phyloP scores from a whole-genome alignment of 1,284 basidiomycete species.

The Ceratobasidium sp. region DNA sequence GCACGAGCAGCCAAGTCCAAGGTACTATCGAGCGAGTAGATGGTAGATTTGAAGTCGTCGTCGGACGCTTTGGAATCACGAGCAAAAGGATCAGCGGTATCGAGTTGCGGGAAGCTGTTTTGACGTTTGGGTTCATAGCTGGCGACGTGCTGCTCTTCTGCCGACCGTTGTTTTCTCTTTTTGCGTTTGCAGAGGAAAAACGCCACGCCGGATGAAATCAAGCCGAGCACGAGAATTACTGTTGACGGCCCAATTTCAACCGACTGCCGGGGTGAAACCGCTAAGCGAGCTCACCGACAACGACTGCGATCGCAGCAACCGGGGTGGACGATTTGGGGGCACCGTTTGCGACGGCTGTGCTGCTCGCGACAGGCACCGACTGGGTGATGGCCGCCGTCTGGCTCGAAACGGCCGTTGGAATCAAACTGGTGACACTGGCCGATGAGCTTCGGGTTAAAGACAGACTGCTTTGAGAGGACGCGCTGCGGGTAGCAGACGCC shows the following conservation, averaged over 20 bases:
- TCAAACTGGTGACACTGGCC: no score
- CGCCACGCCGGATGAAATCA: neutral
- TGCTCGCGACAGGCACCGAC: neutral
- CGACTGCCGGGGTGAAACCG: constrained; percentile 1
- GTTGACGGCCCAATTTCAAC: neutral
- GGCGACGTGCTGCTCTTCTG: neutral
- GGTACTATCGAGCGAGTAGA: constrained; percentile 5
- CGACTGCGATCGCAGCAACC: neutral
- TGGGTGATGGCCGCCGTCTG: neutral
- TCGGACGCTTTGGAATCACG: neutral
- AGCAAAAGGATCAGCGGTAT: neutral
- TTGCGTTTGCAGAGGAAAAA: constrained; percentile 24
- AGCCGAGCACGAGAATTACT: constrained; percentile 18
- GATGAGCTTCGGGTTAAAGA: neutral
- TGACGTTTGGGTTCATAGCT: constrained; percentile 31
- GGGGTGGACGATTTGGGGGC: neutral
- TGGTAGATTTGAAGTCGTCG: constrained; percentile 9
- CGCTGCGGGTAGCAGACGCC: neutral
- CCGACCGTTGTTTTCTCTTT: constrained; percentile 1
- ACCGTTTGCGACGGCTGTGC: neutral
- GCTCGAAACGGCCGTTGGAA: neutral
- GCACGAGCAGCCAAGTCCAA: neutral
- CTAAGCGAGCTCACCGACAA: constrained; percentile 1
- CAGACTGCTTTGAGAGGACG: neutral
- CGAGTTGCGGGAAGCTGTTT: constrained; percentile 6